phyloP scores from a whole-genome alignment of 352 stramenopile genomes.

The Phytophthora chlamydospora region DNA sequence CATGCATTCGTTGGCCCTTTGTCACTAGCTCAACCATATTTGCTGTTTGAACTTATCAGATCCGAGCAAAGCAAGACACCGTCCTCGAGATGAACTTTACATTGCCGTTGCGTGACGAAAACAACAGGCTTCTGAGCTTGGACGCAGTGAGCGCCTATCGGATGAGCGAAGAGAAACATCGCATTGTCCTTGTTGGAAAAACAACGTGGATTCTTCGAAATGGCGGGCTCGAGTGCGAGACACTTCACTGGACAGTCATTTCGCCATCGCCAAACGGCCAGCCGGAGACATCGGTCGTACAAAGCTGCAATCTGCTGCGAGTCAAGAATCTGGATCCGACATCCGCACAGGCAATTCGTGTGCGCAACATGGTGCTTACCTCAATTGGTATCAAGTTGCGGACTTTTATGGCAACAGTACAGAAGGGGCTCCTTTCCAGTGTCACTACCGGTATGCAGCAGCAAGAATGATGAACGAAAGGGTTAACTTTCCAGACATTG shows the following conservation, averaged over 20 bases:
- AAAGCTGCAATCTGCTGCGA: constrained; percentile 12
- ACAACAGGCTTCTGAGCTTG: constrained; percentile 1
- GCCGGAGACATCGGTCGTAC: constrained; percentile 4
- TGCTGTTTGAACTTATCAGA: constrained; percentile 2
- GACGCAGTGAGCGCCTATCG: constrained; percentile 20
- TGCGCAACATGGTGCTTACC: constrained; percentile 3
- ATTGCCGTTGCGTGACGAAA: constrained; percentile 10
- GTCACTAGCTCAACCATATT: not conserved
- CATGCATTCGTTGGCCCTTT: not conserved
- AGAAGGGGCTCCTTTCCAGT: constrained; percentile 3
- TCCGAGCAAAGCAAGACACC: constrained; percentile 2
- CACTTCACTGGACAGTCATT: constrained; percentile 23
- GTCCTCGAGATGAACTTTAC: constrained; percentile 22
- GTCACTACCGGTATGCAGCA: too few species aligned
- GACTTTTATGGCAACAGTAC: constrained; percentile 13
- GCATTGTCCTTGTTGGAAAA: constrained; percentile 19
- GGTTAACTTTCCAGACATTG: too few species aligned
- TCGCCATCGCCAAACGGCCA: constrained; percentile 2
- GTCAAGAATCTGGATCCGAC: constrained; percentile 12
- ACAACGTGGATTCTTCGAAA: constrained; percentile 12
- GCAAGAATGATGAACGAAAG: too few species aligned
- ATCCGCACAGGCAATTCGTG: not conserved
- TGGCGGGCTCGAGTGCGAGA: constrained; percentile 10
- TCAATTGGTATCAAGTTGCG: constrained; percentile 13
- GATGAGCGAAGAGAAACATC: constrained; percentile 16